Conservation (phyloP, 768 basidiomycete genomes). For the Leccinum obscurum region DNA sequence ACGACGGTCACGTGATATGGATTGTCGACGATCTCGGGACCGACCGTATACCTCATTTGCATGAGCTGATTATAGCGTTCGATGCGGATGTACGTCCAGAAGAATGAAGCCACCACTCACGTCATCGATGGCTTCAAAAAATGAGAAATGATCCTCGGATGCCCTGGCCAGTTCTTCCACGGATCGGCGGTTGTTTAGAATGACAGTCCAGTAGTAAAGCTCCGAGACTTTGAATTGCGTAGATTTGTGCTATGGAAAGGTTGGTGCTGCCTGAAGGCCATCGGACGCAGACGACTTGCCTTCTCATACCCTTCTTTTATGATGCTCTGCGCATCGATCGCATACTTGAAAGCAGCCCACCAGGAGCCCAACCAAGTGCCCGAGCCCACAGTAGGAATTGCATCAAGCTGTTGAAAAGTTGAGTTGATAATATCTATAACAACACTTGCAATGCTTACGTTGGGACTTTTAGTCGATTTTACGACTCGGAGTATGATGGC, state of each 20-base stretch:
- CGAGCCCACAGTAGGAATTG: background rate
- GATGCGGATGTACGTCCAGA: background rate
- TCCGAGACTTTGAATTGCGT: background rate
- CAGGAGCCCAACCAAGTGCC: background rate
- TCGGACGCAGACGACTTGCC: slow-evolving; percentile 13
- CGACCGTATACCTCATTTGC: slow-evolving; percentile 38
- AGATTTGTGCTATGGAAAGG: background rate
- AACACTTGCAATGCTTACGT: background rate
- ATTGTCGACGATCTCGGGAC: slow-evolving; percentile 27
- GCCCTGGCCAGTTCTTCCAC: slow-evolving; percentile 43
- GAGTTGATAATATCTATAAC: background rate
- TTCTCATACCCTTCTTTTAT: slow-evolving; percentile 35
- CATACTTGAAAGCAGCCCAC: background rate
- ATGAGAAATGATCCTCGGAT: slow-evolving; percentile 39
- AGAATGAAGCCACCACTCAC: slow-evolving; percentile 25
- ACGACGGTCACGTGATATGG: slow-evolving; percentile 32
- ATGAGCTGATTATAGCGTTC: slow-evolving; percentile 30
- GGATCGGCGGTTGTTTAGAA: slow-evolving; percentile 32
- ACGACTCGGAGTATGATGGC: background rate
- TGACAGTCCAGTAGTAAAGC: slow-evolving; percentile 36
- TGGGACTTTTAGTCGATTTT: background rate
- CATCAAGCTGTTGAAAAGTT: background rate
- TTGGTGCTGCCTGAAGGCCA: too few species aligned
- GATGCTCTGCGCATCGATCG: slow-evolving; percentile 5
- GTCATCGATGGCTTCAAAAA: slow-evolving; percentile 30